These are phyloP conservation scores for Craterostigma plantagineum DNA, from an alignment of 257 asterid species.

Conservation along the genomic window DNA sequence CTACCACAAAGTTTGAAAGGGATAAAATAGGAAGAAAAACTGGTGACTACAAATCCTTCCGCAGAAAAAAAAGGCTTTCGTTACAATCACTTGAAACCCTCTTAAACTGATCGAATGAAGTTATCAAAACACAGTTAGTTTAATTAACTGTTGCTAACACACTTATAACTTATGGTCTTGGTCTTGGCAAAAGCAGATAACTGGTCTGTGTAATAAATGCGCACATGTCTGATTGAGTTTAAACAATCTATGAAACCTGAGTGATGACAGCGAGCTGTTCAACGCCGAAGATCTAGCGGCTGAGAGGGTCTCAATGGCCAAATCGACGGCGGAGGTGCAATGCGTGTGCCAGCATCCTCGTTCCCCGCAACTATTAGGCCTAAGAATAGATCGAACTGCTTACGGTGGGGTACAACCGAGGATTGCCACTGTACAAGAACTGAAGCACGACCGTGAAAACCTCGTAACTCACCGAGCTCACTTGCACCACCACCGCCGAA, in stretches of 20 bases:
- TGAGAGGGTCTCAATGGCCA: constrained; percentile 57
- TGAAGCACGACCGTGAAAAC: constrained; percentile 51
- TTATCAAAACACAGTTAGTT: too few relatives aligned
- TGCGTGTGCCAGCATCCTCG: constrained; percentile 83
- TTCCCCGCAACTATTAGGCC: constrained; percentile 79
- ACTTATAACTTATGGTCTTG: too few relatives aligned
- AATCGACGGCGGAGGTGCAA: constrained; percentile 92
- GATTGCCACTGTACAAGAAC: constrained; percentile 68
- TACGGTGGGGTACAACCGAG: constrained; percentile 73
- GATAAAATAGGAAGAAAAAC: too few relatives aligned
- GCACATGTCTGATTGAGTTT: too few relatives aligned
- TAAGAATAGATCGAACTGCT: constrained; percentile 69
- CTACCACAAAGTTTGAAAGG: too few relatives aligned
- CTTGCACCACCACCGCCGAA: constrained; percentile 52
- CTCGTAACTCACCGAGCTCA: constrained; percentile 45
- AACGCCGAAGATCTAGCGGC: constrained; percentile 90
- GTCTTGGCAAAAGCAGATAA: too few relatives aligned
- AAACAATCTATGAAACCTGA: constrained; percentile 40
- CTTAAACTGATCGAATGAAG: too few relatives aligned
- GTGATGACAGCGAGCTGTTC: constrained; percentile 78
- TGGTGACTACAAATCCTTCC: too few relatives aligned
- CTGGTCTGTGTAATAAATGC: too few relatives aligned
- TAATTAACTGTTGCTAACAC: too few relatives aligned
- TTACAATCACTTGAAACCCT: too few relatives aligned
- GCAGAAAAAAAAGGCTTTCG: too few relatives aligned